A percentile compares a stretch with the other conserved stretches of the same genome.
Conservation (phyloP, 2,329 filamentous ascomycete species). For the Alternaria sp. region DNA sequence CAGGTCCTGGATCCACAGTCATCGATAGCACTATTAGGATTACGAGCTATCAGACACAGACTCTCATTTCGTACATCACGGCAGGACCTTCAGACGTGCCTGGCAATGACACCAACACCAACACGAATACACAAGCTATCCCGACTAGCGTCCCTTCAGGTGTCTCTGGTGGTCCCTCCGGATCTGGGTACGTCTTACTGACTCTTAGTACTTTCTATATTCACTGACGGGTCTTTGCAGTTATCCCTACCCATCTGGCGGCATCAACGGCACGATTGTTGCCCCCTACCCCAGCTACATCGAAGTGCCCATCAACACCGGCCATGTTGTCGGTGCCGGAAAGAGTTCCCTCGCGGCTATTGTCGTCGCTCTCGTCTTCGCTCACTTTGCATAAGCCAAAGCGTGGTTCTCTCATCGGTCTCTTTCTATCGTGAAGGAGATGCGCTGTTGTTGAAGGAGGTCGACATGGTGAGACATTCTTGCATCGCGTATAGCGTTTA, state of each 20-base stretch:
- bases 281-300: slow-evolving; percentile 33
- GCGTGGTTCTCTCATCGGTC: slow-evolving; percentile 3
- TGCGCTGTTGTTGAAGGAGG: slow-evolving; percentile 19
- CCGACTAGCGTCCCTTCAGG: slow-evolving; percentile 27
- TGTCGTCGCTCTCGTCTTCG: slow-evolving; percentile 33
- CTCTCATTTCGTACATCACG: slow-evolving; percentile 29
- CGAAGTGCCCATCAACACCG: slow-evolving; percentile 31
- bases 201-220: not conserved
- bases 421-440: slow-evolving; percentile 5
- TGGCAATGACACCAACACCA: slow-evolving; percentile 15
- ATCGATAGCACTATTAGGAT: slow-evolving; percentile 29
- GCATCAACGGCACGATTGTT: slow-evolving; percentile 30
- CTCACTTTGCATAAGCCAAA: slow-evolving; percentile 30
- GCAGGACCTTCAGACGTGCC: slow-evolving; percentile 9
- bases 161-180: slow-evolving; percentile 27
- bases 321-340: slow-evolving; percentile 25
- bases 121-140: slow-evolving; percentile 22
- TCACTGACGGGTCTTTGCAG: slow-evolving; percentile 17
- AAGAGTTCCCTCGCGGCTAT: slow-evolving; percentile 36
- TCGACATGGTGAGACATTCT: slow-evolving; percentile 20
- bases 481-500: slow-evolving; percentile 25
- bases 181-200: slow-evolving; percentile 30
- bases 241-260: slow-evolving; percentile 21
- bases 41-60: slow-evolving; percentile 33
- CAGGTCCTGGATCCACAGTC: slow-evolving; percentile 11